Evolutionary conservation across 495 filamentous ascomycete species (phyloP).

Genomic region (Penicillium maclennaniae): DNA sequence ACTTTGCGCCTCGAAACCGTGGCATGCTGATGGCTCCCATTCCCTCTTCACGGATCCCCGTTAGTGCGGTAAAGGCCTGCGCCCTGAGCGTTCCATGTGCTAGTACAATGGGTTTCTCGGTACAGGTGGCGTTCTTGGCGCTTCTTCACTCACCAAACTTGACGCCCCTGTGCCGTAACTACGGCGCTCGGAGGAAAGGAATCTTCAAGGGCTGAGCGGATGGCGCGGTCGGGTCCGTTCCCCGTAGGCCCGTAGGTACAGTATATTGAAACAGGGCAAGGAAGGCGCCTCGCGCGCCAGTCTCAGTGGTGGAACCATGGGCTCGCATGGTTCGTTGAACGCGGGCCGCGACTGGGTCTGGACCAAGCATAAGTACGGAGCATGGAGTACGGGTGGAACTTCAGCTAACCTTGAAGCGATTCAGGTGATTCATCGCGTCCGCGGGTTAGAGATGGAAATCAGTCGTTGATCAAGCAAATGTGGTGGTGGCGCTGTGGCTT

Average conservation of each 20-base stretch:
- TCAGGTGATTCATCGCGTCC: neutral
- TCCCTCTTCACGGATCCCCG: neutral
- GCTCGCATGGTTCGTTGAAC: neutral
- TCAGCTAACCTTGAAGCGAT: neutral
- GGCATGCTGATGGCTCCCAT: neutral
- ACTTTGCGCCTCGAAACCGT: neutral
- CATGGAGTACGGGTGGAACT: neutral
- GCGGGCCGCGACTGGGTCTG: neutral
- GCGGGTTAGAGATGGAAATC: neutral
- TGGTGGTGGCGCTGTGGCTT: neutral
- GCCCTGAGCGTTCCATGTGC: neutral
- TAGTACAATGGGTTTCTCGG: too few relatives aligned
- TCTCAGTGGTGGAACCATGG: too few relatives aligned
- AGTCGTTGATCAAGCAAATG: neutral
- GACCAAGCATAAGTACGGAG: neutral
- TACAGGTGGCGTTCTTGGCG: neutral
- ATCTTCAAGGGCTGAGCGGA: neutral
- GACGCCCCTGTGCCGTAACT: neutral
- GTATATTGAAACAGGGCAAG: neutral
- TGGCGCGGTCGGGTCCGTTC: neutral
- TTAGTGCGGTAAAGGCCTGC: neutral
- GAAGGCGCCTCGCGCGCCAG: neutral
- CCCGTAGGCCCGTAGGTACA: too few relatives aligned
- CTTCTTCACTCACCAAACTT: neutral
- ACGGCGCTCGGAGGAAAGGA: neutral